These are phyloP conservation scores for Peronospora tabacina DNA, from an alignment of 352 stramenopile species.

Conservation along the genomic window DNA sequence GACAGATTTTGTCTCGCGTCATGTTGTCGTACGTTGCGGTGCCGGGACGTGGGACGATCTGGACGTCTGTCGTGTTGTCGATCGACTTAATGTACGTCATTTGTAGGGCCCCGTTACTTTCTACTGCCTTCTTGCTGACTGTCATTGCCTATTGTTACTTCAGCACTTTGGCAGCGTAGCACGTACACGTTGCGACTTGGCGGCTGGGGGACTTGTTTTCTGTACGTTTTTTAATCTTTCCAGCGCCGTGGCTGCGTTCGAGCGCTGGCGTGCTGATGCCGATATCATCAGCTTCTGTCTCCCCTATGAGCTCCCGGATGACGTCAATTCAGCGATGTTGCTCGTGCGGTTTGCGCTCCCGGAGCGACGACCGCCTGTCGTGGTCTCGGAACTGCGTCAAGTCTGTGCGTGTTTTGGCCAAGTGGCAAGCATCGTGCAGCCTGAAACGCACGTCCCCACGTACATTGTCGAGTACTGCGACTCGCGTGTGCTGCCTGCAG, in stretches of 20 bases:
- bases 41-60: slow-evolving; percentile 26
- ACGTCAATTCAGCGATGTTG: slow-evolving; percentile 57
- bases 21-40: slow-evolving; percentile 53
- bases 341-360: slow-evolving; percentile 34
- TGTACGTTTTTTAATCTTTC: slow-evolving; percentile 70
- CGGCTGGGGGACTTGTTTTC: slow-evolving; percentile 50
- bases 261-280: slow-evolving; percentile 36
- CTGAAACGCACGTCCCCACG: slow-evolving; percentile 32
- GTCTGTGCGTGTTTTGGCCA: slow-evolving; percentile 64
- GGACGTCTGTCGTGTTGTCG: slow-evolving; percentile 38
- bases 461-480: slow-evolving; percentile 79
- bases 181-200: slow-evolving; percentile 40
- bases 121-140: slow-evolving; percentile 22
- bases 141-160: not conserved
- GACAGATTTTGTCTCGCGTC: slow-evolving; percentile 51
- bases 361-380: slow-evolving; percentile 16
- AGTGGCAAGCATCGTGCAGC: slow-evolving; percentile 64
- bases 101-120: not conserved
- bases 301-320: slow-evolving; percentile 58
- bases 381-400: slow-evolving; percentile 43
- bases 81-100: slow-evolving; percentile 47
- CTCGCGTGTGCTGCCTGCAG: slow-evolving; percentile 36
- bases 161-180: slow-evolving; percentile 64
- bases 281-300: slow-evolving; percentile 53
- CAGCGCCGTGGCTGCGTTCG: slow-evolving; percentile 49